phyloP scores from a whole-genome alignment of 1,284 basidiomycete species.

The Sanghuangporus sanghuang region DNA sequence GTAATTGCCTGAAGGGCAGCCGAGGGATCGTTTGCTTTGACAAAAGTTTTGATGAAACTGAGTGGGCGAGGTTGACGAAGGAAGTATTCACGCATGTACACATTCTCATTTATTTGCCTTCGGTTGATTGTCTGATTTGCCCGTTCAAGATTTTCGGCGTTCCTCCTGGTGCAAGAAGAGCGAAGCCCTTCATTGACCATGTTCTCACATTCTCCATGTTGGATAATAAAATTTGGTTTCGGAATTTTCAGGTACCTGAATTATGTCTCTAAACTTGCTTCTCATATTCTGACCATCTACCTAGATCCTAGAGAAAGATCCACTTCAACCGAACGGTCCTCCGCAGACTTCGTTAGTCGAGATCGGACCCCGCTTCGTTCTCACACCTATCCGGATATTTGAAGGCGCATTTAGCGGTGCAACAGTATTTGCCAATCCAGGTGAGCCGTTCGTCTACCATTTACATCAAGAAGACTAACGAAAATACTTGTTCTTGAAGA shows the following conservation, averaged over 20 bases:
- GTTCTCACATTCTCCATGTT: conserved; percentile 94
- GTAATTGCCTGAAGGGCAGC: conserved; percentile 96
- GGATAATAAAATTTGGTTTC: conserved; percentile 98
- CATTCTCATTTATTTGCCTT: conserved; percentile 21
- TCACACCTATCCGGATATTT: conserved; percentile 97
- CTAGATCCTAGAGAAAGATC: conserved; percentile 78
- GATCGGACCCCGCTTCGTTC: conserved; percentile 95
- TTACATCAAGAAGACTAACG: conserved; percentile 7
- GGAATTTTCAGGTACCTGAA: conserved; percentile 83
- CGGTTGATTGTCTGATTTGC: conserved; percentile 10
- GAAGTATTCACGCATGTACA: conserved; percentile 95
- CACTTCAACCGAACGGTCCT: conserved; percentile 65
- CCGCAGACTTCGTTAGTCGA: conserved; percentile 82
- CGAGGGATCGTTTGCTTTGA: conserved; percentile 93
- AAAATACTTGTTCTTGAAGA: conserved; percentile 41
- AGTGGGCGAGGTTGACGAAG: conserved; percentile 88
- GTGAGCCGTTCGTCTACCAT: conserved; percentile 37
- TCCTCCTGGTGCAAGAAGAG: conserved; percentile 80
- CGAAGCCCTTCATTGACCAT: conserved; percentile 98
- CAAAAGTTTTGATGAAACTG: conserved; percentile 82
- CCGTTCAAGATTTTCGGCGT: conserved; percentile 84
- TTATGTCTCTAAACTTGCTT: conserved; percentile 19
- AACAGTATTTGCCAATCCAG: conserved; percentile 94
- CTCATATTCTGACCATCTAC: not conserved
- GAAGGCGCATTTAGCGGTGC: conserved; percentile 96